Base-by-base conservation (phyloP, 1,284 basidiomycete genomes). In the Pseudomicrostroma phylloplanum region DNA sequence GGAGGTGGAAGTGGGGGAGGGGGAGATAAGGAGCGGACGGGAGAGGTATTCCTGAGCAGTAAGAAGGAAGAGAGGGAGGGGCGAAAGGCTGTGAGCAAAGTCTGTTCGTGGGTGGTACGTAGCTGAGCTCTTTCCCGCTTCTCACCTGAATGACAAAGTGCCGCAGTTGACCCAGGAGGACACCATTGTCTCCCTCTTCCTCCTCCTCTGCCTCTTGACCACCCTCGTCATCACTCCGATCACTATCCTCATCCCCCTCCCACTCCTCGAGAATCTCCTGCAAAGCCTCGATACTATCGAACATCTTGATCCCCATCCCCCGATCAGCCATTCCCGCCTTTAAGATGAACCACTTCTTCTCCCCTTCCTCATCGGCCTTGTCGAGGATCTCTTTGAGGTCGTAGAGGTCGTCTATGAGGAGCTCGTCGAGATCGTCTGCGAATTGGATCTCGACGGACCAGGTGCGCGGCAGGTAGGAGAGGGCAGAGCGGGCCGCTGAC, bases 311-410 rank as follows among this genome's bases (percentile, higher is more conserved):
- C 0, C 94, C 96, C 83, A 92, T 90, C 3, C 92, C 96, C 59
- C 92, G 85, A 82, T 98, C 94, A 0, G 93, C 89, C 89, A 99
- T 96, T 12, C 92, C 92, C 43, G 96, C 93, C 81, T 99, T 99
- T 59, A 98, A 58, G n/a, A 79, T 78, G 59, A 72, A 77, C 77
- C 77, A 79, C 43, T 59, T 51, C 23, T 54, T 25, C 19, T 75
- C 69, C 8, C 77, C 78, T 0, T 68, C 72, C 13, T 68, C 57
- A 11, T 68, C 67, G 17, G 64, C 64, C 1, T 39, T 41, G 8
- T 68, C 59, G 40, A 96, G 83, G 30, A 83, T 81, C 60, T 85
- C 81, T 1, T 84, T 85, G 11, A 98, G 84, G 60, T 96, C 92
- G 83, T 88, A 98, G 26, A 98, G 83, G 65, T 98, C 96, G 78